Evolutionary conservation across 2,329 filamentous ascomycete genomes (phyloP).

Genomic region (Paracoccidioides brasiliensis): DNA sequence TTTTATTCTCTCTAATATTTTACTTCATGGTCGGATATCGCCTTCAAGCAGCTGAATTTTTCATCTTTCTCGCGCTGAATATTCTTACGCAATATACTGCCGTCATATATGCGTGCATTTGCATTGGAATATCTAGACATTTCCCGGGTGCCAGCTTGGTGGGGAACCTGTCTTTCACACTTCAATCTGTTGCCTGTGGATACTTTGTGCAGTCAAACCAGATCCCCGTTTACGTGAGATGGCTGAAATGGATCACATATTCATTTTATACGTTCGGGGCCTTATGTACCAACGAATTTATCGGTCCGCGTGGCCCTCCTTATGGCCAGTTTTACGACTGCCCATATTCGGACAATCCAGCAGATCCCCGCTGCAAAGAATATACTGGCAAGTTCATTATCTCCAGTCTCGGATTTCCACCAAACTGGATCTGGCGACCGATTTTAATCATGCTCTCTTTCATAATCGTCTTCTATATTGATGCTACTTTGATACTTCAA

Average conservation of each 20-base stretch:
- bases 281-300: slow-evolving; percentile 59
- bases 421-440: slow-evolving; percentile 53
- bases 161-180: slow-evolving; percentile 57
- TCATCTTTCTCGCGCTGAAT: slow-evolving; percentile 57
- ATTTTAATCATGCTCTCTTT: slow-evolving; percentile 52
- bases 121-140: slow-evolving; percentile 50
- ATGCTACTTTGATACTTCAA: slow-evolving; percentile 49
- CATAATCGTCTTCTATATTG: slow-evolving; percentile 47
- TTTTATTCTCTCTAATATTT: slow-evolving; percentile 56
- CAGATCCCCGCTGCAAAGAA: slow-evolving; percentile 51
- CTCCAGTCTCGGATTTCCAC: slow-evolving; percentile 53
- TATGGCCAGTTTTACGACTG: slow-evolving; percentile 60
- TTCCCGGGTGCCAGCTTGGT: slow-evolving; percentile 61
- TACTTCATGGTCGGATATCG: slow-evolving; percentile 72
- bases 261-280: slow-evolving; percentile 54
- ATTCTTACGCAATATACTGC: slow-evolving; percentile 61
- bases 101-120: slow-evolving; percentile 56
- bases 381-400: slow-evolving; percentile 61
- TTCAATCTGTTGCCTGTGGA: slow-evolving; percentile 63
- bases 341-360: slow-evolving; percentile 47
- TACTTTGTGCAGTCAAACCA: slow-evolving; percentile 63
- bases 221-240: slow-evolving; percentile 64
- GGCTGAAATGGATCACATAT: slow-evolving; percentile 47
- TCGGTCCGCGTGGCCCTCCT: slow-evolving; percentile 21
- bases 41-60: slow-evolving; percentile 49